These are phyloP conservation scores for Paraconiothyrium brasiliense DNA, from an alignment of 2,329 filamentous ascomycete genomes.

Conservation along the genomic window DNA sequence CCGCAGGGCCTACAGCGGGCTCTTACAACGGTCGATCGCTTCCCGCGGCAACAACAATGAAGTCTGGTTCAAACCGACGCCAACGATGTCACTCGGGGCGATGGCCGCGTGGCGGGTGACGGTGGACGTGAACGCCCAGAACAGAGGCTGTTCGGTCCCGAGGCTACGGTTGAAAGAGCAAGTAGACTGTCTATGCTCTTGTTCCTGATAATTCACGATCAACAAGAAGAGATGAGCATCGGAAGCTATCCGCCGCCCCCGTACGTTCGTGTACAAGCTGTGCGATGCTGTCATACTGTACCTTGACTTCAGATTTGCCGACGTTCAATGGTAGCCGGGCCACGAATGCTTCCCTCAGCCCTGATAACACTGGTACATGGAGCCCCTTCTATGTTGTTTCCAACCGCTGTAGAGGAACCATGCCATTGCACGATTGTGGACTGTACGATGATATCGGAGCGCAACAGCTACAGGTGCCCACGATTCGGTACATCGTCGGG, in stretches of 20 bases:
- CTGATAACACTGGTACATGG: not conserved
- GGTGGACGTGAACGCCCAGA: not conserved
- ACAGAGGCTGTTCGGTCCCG: not conserved
- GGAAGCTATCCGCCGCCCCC: not conserved
- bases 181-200: not conserved
- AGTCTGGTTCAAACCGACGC: slow-evolving; percentile 5
- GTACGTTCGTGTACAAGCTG: slow-evolving; percentile 1
- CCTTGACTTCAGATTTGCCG: not conserved
- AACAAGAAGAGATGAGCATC: not conserved
- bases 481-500: not conserved
- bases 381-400: not conserved
- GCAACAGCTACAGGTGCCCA: not conserved
- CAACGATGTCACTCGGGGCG: not conserved
- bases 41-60: not conserved
- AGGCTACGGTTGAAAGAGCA: not conserved
- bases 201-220: not conserved
- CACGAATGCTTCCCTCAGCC: slow-evolving; percentile 4
- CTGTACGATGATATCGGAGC: not conserved
- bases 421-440: not conserved
- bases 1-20: not conserved
- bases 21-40: not conserved
- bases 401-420: not conserved
- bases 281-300: slow-evolving; percentile 5
- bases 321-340: not conserved
- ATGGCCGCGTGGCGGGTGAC: not conserved